Evolutionary conservation across 306 rosid species (phyloP).

Genomic region (Macrotyloma uniflorum): DNA sequence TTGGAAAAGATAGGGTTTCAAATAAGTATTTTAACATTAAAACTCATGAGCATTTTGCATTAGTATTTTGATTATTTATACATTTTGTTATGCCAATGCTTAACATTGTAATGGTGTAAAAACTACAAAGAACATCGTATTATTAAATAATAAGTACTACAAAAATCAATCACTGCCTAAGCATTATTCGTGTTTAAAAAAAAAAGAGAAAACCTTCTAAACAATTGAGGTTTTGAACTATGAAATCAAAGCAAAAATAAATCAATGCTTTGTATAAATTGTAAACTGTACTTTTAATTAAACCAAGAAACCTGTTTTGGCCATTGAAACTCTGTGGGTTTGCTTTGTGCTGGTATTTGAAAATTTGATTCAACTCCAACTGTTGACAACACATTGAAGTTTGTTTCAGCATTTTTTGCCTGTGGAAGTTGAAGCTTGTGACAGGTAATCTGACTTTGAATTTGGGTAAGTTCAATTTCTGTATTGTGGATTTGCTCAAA

Average conservation of each 20-base stretch:
- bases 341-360: conserved; percentile 29
- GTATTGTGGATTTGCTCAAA: conserved; percentile 50
- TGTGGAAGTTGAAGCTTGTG: conserved; percentile 32
- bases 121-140: conserved; percentile 4
- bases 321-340: conserved; percentile 26
- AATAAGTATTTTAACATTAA: not conserved
- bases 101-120: not conserved
- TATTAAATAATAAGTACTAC: not conserved
- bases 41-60: not conserved
- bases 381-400: conserved; percentile 25
- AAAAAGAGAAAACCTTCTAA: conserved; percentile 1
- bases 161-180: not conserved
- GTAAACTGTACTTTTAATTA: not conserved
- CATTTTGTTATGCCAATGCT: too few species aligned
- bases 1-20: too few species aligned
- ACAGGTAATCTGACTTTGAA: conserved; percentile 56
- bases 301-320: conserved; percentile 37
- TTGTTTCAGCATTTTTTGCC: conserved; percentile 24
- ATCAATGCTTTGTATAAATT: not conserved
- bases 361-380: conserved; percentile 29
- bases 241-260: not conserved
- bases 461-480: conserved; percentile 55
- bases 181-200: not conserved
- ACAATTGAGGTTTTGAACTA: not conserved
- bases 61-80: not conserved